Percentiles rank a stretch among this genome's conserved stretches.
Conservation (phyloP, 1,284 basidiomycete genomes). For the Ceratobasidium sp. region DNA sequence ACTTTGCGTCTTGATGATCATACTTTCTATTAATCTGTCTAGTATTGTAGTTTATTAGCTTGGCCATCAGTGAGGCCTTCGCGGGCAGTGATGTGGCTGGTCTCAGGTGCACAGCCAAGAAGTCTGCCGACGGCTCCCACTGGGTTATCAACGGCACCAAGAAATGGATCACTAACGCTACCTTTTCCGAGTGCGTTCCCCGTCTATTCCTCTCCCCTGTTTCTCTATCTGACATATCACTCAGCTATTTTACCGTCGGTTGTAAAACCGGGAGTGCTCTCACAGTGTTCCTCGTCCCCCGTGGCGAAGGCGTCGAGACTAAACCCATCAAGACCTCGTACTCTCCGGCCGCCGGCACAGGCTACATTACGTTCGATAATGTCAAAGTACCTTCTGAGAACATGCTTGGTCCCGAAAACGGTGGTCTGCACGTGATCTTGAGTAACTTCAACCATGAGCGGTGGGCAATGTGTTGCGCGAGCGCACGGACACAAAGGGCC, state of each 20-base stretch:
- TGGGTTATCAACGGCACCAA: constrained; percentile 65
- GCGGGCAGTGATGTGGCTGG: constrained; percentile 67
- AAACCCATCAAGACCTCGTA: constrained; percentile 69
- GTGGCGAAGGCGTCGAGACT: constrained; percentile 65
- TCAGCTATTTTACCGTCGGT: constrained; percentile 57
- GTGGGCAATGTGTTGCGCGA: constrained; percentile 60
- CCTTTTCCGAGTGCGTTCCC: constrained; percentile 52
- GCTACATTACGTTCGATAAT: constrained; percentile 71
- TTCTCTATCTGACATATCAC: constrained; percentile 52
- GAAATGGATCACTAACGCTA: constrained; percentile 71
- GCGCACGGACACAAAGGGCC: constrained; percentile 55
- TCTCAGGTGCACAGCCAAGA: constrained; percentile 62
- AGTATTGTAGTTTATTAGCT: constrained; percentile 61
- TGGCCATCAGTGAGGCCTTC: constrained; percentile 71
- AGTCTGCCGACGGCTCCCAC: constrained; percentile 63
- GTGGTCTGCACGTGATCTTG: constrained; percentile 66
- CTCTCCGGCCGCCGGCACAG: constrained; percentile 63
- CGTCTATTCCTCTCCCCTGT: not conserved
- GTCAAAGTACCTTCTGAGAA: constrained; percentile 69
- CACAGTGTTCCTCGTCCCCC: constrained; percentile 67
- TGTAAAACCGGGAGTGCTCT: constrained; percentile 61
- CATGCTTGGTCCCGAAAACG: constrained; percentile 68
- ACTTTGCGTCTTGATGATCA: not conserved
- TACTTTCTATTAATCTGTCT: not conserved
- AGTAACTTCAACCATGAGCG: constrained; percentile 55